Evolutionary conservation across 495 filamentous ascomycete genomes (phyloP).

Genomic region (Aspergillus sclerotioniger): DNA sequence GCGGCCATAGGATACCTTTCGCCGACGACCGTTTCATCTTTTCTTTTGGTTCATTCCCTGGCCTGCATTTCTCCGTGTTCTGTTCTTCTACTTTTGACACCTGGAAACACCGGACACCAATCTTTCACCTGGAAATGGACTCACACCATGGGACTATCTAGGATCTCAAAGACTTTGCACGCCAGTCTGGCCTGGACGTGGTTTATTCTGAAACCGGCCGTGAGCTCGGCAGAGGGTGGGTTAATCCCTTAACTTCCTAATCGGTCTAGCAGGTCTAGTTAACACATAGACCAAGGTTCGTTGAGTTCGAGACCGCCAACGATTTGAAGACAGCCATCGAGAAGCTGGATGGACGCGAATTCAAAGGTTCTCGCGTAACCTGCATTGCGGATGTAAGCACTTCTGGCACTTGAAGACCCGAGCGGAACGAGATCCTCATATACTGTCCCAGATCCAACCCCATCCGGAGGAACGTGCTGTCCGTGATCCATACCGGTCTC

Average conservation of each 20-base stretch:
- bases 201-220: conserved; percentile 96
- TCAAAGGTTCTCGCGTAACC: conserved; percentile 79
- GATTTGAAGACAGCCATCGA: conserved; percentile 89
- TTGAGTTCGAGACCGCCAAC: conserved; percentile 91
- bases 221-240: conserved; percentile 91
- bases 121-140: conserved; percentile 39
- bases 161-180: conserved; percentile 99
- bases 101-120: conserved; percentile 28
- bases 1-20: conserved; percentile 8
- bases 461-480: conserved; percentile 61
- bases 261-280: conserved; percentile 21
- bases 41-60: conserved; percentile 6
- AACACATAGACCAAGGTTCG: conserved; percentile 65
- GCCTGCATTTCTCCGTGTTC: conserved; percentile 1
- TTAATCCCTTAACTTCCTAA: conserved; percentile 19
- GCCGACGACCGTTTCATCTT: background rate
- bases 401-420: conserved; percentile 13
- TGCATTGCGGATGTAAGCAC: conserved; percentile 81
- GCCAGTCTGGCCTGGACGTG: conserved; percentile 93
- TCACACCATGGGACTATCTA: conserved; percentile 48
- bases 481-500: conserved; percentile 70
- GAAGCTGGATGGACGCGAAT: conserved; percentile 87
- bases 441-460: conserved; percentile 51
- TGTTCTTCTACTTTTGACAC: conserved; percentile 10
- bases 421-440: conserved; percentile 24